Percentiles rank a stretch among this genome's conserved stretches.
These are phyloP conservation scores for Darksidea phi DNA, from an alignment of 495 filamentous ascomycete species.

Conservation along the genomic window DNA sequence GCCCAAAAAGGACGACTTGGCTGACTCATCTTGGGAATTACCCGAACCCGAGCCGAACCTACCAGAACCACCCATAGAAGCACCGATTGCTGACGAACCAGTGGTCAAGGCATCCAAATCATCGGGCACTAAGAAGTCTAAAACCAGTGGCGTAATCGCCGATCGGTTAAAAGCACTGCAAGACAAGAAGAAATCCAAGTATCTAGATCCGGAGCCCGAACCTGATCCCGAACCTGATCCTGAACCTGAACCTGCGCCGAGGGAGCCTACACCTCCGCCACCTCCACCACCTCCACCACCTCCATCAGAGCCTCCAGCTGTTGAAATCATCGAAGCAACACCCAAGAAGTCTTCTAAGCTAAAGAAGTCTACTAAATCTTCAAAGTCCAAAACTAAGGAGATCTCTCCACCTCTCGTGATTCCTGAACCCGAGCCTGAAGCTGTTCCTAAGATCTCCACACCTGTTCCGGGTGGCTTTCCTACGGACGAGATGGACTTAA, in stretches of 20 bases:
- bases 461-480: conserved; percentile 47
- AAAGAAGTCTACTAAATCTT: conserved; percentile 32
- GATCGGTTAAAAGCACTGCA: conserved; percentile 53
- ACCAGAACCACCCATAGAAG: conserved; percentile 28
- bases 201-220: conserved; percentile 18
- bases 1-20: conserved; percentile 21
- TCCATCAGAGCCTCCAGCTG: conserved; percentile 29
- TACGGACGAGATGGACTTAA: conserved; percentile 35
- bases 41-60: conserved; percentile 17
- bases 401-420: conserved; percentile 16
- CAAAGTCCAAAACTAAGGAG: conserved; percentile 32
- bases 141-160: conserved; percentile 43
- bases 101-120: conserved; percentile 44
- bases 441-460: conserved; percentile 33
- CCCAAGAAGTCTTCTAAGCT: conserved; percentile 32
- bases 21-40: conserved; percentile 20
- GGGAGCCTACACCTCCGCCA: conserved; percentile 28
- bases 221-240: conserved; percentile 29
- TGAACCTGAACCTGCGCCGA: conserved; percentile 23
- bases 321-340: conserved; percentile 35
- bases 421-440: conserved; percentile 33
- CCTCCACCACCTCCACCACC: too few relatives aligned
- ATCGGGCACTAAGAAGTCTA: conserved; percentile 43
- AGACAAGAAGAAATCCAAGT: conserved; percentile 9
- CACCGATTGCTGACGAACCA: conserved; percentile 25